A percentile compares a stretch with the other conserved stretches of the same genome.
Conservation (phyloP, 2,329 filamentous ascomycete genomes). For the Furcasterigmium furcatum region DNA sequence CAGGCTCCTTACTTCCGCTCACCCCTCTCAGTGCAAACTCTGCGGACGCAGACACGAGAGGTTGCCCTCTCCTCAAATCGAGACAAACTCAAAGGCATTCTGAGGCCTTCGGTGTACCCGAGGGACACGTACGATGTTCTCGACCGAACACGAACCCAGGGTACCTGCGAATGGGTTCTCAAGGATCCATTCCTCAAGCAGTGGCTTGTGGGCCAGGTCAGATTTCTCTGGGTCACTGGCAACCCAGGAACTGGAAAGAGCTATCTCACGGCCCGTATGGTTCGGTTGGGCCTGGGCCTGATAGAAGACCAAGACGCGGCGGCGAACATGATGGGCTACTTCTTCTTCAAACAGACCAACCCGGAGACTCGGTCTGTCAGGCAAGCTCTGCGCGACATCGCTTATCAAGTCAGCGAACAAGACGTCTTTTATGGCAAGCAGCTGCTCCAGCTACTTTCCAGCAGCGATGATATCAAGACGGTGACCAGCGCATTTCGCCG, state of each 20-base stretch:
- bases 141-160: slow-evolving; percentile 31
- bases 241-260: slow-evolving; percentile 44
- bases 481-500: slow-evolving; percentile 39
- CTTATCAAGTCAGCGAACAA: slow-evolving; percentile 42
- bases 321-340: slow-evolving; percentile 33
- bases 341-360: slow-evolving; percentile 45
- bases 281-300: slow-evolving; percentile 33
- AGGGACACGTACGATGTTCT: slow-evolving; percentile 38
- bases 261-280: slow-evolving; percentile 38
- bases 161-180: slow-evolving; percentile 44
- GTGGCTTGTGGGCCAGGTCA: slow-evolving; percentile 34
- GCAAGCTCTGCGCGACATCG: slow-evolving; percentile 40
- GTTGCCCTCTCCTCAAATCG: slow-evolving; percentile 24
- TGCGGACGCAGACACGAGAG: slow-evolving; percentile 30
- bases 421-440: slow-evolving; percentile 41
- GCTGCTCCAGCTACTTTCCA: slow-evolving; percentile 27
- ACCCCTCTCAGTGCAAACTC: slow-evolving; percentile 17
- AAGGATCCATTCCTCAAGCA: slow-evolving; percentile 30
- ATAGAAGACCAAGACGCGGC: slow-evolving; percentile 14
- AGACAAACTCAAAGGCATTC: slow-evolving; percentile 33
- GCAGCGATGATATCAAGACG: slow-evolving; percentile 36
- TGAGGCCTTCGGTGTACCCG: slow-evolving; percentile 38
- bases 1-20: neutral
- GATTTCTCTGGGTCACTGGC: slow-evolving; percentile 40
- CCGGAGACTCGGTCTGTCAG: slow-evolving; percentile 40